phyloP scores from a whole-genome alignment of 345 rosid genomes.

The Dipteronia sinensis region DNA sequence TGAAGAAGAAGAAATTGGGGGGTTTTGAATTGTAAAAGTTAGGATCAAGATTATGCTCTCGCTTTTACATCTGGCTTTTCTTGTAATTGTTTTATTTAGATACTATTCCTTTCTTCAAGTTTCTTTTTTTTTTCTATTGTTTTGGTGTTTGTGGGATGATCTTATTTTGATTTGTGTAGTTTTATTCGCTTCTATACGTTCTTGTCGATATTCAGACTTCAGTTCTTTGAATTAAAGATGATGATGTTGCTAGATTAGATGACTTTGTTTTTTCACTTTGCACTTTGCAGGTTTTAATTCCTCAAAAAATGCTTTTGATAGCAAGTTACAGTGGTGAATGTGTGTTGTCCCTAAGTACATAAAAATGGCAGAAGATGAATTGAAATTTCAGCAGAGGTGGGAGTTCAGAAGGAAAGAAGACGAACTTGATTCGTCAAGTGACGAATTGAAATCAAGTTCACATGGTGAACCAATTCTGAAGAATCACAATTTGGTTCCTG shows the following conservation, averaged over 20 bases:
- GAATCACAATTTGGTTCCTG: conserved; percentile 32
- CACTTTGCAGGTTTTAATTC: conserved; percentile 8
- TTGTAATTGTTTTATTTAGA: not conserved
- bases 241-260: not conserved
- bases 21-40: not conserved
- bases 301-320: not conserved
- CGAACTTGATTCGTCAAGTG: conserved; percentile 46
- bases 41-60: not conserved
- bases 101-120: not conserved
- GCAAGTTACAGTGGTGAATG: not conserved
- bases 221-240: conserved; percentile 1
- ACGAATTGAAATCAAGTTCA: conserved; percentile 36
- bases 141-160: not conserved
- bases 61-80: not conserved
- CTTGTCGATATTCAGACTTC: not conserved
- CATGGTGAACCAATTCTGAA: conserved; percentile 28
- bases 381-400: conserved; percentile 51
- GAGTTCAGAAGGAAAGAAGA: conserved; percentile 44
- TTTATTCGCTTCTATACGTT: not conserved
- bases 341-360: not conserved
- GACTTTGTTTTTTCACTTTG: not conserved
- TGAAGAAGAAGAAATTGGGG: not conserved
- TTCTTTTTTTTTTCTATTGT: not conserved
- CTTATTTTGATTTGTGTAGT: not conserved
- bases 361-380: conserved; percentile 37